These are phyloP conservation scores for Trametes versicolor DNA, from an alignment of 1,284 basidiomycete genomes.

Conservation along the genomic window DNA sequence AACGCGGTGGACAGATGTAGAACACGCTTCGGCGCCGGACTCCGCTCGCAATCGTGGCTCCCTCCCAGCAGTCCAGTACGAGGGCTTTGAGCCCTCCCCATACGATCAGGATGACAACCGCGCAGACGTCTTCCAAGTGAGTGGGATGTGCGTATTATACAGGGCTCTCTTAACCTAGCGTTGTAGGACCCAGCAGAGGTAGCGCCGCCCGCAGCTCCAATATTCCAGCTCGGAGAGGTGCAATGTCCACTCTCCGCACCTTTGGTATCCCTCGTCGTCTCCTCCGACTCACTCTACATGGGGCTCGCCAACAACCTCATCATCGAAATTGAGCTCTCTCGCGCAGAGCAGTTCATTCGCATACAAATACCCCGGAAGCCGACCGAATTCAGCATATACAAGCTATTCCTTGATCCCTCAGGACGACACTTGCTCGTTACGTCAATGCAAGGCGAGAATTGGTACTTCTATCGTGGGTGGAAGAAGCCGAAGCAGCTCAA, in stretches of 20 bases:
- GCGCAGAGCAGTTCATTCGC: slow-evolving; percentile 82
- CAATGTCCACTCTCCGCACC: slow-evolving; percentile 89
- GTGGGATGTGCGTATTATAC: slow-evolving; percentile 6
- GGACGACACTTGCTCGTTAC: slow-evolving; percentile 91
- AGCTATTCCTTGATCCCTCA: slow-evolving; percentile 91
- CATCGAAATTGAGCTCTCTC: slow-evolving; percentile 86
- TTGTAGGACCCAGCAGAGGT: slow-evolving; percentile 29
- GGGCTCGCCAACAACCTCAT: slow-evolving; percentile 81
- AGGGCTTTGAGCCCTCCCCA: slow-evolving; percentile 86
- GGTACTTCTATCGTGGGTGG: slow-evolving; percentile 87
- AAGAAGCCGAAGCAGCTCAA: slow-evolving; percentile 84
- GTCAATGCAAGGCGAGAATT: slow-evolving; percentile 91
- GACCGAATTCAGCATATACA: slow-evolving; percentile 75
- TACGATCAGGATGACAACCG: slow-evolving; percentile 60
- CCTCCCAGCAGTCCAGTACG: slow-evolving; percentile 74
- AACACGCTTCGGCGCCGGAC: slow-evolving; percentile 69
- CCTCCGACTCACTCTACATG: slow-evolving; percentile 89
- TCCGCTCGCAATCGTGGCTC: slow-evolving; percentile 52
- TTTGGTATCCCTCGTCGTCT: slow-evolving; percentile 82
- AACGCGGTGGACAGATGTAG: slow-evolving; percentile 70
- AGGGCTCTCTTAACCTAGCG: not conserved
- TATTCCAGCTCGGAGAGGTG: slow-evolving; percentile 88
- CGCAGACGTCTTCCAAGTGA: slow-evolving; percentile 54
- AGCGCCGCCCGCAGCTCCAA: slow-evolving; percentile 52
- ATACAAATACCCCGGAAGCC: slow-evolving; percentile 80